Percentiles rank a stretch among this genome's conserved stretches.
These are phyloP conservation scores for Apiospora hydei DNA, from an alignment of 2,329 filamentous ascomycete genomes.

Conservation along the genomic window DNA sequence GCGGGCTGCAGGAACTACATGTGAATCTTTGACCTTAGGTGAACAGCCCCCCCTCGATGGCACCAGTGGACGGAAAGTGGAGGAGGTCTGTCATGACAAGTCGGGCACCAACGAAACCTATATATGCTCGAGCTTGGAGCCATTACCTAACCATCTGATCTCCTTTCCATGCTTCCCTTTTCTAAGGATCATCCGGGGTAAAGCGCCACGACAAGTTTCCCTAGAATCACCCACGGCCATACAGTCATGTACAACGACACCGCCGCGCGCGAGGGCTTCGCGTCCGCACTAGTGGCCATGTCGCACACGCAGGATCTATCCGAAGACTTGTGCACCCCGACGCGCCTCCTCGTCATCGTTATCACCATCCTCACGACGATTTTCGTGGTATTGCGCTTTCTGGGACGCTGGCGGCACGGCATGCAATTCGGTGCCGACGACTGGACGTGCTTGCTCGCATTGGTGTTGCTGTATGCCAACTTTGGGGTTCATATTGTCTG, in stretches of 20 bases:
- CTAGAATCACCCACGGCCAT: not conserved
- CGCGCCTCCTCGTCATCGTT: not conserved
- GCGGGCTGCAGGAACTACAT: not conserved
- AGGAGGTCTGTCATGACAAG: not conserved
- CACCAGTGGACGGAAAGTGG: not conserved
- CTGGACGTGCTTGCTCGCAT: not conserved
- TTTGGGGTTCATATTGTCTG: not conserved
- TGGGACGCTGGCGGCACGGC: not conserved
- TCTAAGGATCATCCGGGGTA: not conserved
- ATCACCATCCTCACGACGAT: not conserved
- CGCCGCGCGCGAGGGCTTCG: not conserved
- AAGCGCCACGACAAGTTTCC: not conserved
- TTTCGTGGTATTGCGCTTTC: not conserved
- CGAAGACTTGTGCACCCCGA: not conserved
- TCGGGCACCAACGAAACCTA: not conserved
- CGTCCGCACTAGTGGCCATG: not conserved
- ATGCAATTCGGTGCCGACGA: not conserved
- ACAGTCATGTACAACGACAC: constrained; percentile 20
- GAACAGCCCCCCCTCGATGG: not conserved
- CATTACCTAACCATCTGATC: too few species aligned
- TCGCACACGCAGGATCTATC: not conserved
- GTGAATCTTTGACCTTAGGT: not conserved
- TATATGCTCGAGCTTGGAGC: not conserved
- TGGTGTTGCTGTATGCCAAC: constrained; percentile 10
- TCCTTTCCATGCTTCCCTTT: not conserved